phyloP scores from a whole-genome alignment of 805 yeast species.

The Candida ulmi region DNA sequence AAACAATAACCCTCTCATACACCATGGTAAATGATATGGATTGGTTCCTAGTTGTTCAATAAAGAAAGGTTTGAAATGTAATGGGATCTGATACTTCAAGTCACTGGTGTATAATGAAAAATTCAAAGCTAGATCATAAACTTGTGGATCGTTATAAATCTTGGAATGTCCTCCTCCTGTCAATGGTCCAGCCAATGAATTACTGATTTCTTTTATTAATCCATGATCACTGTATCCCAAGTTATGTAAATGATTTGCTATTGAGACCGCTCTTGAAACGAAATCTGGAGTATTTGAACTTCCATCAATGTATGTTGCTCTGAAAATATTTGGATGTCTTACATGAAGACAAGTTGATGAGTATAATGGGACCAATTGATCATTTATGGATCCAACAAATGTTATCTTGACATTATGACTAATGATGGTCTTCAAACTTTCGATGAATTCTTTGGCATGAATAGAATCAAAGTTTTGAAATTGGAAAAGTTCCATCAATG shows the following conservation, averaged over 20 bases:
- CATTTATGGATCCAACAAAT: conserved; percentile 86
- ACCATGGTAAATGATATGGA: conserved; percentile 90
- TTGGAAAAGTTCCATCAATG: conserved; percentile 80
- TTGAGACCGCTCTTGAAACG: conserved; percentile 63
- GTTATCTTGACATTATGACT: conserved; percentile 70
- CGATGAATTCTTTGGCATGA: conserved; percentile 66
- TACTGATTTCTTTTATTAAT: conserved; percentile 77
- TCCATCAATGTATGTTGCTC: conserved; percentile 87
- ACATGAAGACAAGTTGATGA: conserved; percentile 80
- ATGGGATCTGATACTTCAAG: conserved; percentile 35
- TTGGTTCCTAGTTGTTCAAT: conserved; percentile 66
- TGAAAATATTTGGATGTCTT: conserved; percentile 81
- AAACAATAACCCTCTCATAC: conserved; percentile 74
- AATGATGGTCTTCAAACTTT: conserved; percentile 59
- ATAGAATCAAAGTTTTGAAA: conserved; percentile 71
- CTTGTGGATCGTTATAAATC: conserved; percentile 78
- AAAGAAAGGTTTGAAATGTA: conserved; percentile 39
- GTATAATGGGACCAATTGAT: conserved; percentile 89
- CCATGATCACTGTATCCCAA: conserved; percentile 81
- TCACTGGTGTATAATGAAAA: conserved; percentile 73
- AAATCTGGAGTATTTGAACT: conserved; percentile 75
- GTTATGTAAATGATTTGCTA: conserved; percentile 71
- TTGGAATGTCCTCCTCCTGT: conserved; percentile 96
- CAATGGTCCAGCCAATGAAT: conserved; percentile 76
- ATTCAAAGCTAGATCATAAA: conserved; percentile 73